Evolutionary conservation across 169 alveolate genomes (phyloP).

Genomic region (Babesia microti): DNA sequence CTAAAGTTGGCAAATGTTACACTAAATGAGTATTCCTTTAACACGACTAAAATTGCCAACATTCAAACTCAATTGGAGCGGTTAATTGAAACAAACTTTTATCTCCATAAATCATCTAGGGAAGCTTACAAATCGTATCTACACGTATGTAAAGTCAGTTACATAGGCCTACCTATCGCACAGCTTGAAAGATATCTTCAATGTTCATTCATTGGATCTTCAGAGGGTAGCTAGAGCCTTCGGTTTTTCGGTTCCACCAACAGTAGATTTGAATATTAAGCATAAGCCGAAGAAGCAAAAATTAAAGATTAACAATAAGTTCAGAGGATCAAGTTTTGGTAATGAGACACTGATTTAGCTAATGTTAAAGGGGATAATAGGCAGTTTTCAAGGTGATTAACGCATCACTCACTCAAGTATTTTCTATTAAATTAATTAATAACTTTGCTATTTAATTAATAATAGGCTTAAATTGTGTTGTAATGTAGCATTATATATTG

Average conservation of each 20-base stretch:
- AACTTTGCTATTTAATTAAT: conserved; percentile 7
- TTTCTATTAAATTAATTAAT: neutral
- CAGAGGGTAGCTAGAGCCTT: conserved; percentile 84
- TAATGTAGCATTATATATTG: neutral
- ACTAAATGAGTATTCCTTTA: conserved; percentile 93
- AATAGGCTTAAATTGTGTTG: neutral
- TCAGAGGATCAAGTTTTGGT: conserved; percentile 1
- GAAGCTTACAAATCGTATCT: conserved; percentile 93
- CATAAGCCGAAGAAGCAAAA: no score
- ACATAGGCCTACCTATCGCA: conserved; percentile 88
- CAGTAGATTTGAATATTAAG: conserved; percentile 85
- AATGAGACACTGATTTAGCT: neutral
- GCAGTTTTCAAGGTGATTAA: conserved; percentile 35
- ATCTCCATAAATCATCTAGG: conserved; percentile 87
- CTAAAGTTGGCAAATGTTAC: conserved; percentile 82
- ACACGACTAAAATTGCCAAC: conserved; percentile 87
- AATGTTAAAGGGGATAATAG: conserved; percentile 29
- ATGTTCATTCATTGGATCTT: conserved; percentile 90
- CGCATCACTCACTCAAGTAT: neutral
- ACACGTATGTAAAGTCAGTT: conserved; percentile 46
- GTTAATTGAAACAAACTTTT: conserved; percentile 92
- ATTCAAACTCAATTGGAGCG: conserved; percentile 91
- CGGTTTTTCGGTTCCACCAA: conserved; percentile 90
- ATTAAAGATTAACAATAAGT: no score
- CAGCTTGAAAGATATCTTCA: conserved; percentile 87